phyloP scores from a whole-genome alignment of 306 rosid species.

The Abrus pulchellus region DNA sequence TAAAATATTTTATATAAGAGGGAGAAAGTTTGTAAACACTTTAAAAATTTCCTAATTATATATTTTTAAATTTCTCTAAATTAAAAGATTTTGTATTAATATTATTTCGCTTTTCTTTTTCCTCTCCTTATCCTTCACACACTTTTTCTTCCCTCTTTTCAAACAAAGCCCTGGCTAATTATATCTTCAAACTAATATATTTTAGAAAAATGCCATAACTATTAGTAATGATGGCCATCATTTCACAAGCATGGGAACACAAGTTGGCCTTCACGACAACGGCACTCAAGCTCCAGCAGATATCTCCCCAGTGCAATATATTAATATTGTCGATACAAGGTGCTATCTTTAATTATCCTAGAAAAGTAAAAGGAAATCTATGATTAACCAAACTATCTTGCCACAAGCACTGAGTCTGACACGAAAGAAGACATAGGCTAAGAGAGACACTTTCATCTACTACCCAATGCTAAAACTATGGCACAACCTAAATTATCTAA shows the following conservation, averaged over 20 bases:
- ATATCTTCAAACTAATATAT: not conserved
- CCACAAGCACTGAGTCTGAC: not conserved
- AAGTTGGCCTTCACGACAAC: not conserved
- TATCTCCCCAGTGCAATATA: not conserved
- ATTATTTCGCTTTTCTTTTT: too few relatives aligned
- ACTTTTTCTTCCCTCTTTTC: too few relatives aligned
- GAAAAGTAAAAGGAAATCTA: not conserved
- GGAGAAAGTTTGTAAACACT: too few relatives aligned
- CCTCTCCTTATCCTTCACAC: too few relatives aligned
- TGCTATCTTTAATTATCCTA: not conserved
- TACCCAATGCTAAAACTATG: not conserved
- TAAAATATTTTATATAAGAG: too few relatives aligned
- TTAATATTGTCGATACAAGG: not conserved
- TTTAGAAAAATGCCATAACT: not conserved
- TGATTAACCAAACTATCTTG: not conserved
- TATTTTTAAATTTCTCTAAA: too few relatives aligned
- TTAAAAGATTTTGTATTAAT: too few relatives aligned
- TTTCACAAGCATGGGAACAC: not conserved
- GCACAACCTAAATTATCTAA: constrained; percentile 16
- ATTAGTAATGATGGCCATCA: not conserved
- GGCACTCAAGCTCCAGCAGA: not conserved
- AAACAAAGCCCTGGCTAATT: not conserved
- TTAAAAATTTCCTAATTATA: too few relatives aligned
- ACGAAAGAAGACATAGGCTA: not conserved
- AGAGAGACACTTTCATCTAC: not conserved